Evolutionary conservation across 2,329 filamentous ascomycete genomes (phyloP).

Genomic region (Talaromyces sp.): DNA sequence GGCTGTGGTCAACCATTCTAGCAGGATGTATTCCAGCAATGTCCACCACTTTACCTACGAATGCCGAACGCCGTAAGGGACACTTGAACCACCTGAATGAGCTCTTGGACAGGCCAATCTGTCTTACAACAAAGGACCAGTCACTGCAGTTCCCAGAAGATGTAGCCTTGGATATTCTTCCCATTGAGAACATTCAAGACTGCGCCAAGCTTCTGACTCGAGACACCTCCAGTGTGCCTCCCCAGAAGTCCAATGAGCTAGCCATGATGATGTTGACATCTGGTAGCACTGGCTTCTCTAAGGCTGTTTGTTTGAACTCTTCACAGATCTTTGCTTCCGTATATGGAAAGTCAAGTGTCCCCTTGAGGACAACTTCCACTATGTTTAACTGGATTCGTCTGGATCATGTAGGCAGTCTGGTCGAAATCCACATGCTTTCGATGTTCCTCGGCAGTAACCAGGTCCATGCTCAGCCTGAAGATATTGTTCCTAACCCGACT

Average conservation of each 20-base stretch:
- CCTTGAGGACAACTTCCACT: background rate
- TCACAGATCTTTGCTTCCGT: conserved; percentile 6
- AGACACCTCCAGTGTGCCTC: background rate
- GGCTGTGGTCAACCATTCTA: conserved; percentile 46
- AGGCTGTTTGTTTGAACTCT: background rate
- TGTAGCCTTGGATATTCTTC: background rate
- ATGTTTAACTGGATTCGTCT: background rate
- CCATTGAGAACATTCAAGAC: background rate
- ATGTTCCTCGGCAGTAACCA: conserved; percentile 31
- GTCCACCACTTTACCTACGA: background rate
- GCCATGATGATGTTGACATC: background rate
- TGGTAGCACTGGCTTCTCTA: background rate
- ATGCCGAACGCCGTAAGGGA: background rate
- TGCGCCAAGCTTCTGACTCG: background rate
- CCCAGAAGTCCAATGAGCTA: background rate
- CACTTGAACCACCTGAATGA: background rate
- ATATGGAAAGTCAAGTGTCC: conserved; percentile 39
- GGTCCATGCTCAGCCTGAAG: conserved; percentile 50
- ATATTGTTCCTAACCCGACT: conserved; percentile 33
- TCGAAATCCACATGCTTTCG: conserved; percentile 3
- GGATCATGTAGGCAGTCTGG: background rate
- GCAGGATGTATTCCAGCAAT: conserved; percentile 28
- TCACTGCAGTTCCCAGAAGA: background rate
- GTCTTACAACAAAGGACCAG: background rate
- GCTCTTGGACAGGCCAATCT: background rate